Conservation (phyloP, 176 grass and related monocot genomes). For the Triticum dicoccoides region DNA sequence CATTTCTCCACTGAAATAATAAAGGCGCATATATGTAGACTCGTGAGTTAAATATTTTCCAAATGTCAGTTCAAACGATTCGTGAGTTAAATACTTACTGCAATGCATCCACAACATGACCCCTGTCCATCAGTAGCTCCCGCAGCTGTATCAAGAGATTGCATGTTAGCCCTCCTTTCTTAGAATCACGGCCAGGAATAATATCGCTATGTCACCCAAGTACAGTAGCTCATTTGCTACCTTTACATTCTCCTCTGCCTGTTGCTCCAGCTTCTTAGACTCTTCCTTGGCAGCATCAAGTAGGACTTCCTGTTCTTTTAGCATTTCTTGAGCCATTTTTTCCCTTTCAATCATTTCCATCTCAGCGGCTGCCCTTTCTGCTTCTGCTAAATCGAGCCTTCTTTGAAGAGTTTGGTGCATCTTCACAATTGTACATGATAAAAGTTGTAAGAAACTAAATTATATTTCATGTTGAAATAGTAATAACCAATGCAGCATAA, state of each 20-base stretch:
- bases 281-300: conserved; percentile 50
- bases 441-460: not conserved
- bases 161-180: not conserved
- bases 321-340: conserved; percentile 33
- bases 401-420: conserved; percentile 54
- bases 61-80: not conserved
- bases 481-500: not conserved
- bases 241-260: conserved; percentile 64
- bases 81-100: conserved; percentile 47
- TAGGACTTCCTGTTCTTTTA: conserved; percentile 50
- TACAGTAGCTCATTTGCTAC: conserved; percentile 20
- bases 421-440: conserved; percentile 26
- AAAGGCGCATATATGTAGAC: not conserved
- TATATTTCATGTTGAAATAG: not conserved
- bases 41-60: not conserved
- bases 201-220: not conserved
- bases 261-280: conserved; percentile 51
- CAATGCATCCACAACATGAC: conserved; percentile 60
- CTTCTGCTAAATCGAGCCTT: conserved; percentile 40
- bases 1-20: conserved; percentile 60
- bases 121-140: conserved; percentile 56
- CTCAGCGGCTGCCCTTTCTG: conserved; percentile 43
- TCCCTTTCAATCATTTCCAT: conserved; percentile 52
- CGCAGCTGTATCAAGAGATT: conserved; percentile 61
- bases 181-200: not conserved